Percentiles rank a stretch among this genome's conserved stretches.
Conservation (phyloP, 2,329 filamentous ascomycete genomes). For the Karstenula rhodostoma region DNA sequence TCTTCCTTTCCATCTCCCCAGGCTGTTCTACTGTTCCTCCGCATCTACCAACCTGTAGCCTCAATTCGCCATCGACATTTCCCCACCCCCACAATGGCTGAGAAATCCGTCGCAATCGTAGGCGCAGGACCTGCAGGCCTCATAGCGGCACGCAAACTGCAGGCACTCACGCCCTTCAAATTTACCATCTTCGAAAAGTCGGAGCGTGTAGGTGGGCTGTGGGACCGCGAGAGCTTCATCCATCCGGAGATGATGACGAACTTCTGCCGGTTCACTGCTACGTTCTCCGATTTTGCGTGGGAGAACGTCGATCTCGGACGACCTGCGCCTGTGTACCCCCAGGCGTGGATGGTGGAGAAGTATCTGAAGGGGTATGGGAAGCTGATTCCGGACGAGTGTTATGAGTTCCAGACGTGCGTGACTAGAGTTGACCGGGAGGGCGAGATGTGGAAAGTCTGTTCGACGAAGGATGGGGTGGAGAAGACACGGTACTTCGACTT, state of each 20-base stretch:
- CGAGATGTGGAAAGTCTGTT: background rate
- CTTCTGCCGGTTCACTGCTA: constrained; percentile 75
- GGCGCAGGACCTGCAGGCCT: constrained; percentile 51
- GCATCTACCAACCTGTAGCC: background rate
- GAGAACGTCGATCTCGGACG: constrained; percentile 49
- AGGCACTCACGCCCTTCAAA: constrained; percentile 66
- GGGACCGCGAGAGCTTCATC: constrained; percentile 56
- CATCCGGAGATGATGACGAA: constrained; percentile 68
- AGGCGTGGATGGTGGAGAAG: constrained; percentile 74
- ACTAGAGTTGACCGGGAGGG: constrained; percentile 21
- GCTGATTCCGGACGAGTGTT: constrained; percentile 62
- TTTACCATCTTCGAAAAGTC: constrained; percentile 75
- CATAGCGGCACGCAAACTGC: constrained; percentile 66
- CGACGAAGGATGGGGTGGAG: background rate
- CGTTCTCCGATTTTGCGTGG: constrained; percentile 72
- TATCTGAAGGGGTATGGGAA: constrained; percentile 72
- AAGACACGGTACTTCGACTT: constrained; percentile 64
- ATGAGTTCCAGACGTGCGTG: constrained; percentile 55
- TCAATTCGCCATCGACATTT: background rate
- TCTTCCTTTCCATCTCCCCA: background rate
- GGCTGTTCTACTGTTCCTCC: background rate
- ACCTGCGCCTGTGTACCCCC: constrained; percentile 69
- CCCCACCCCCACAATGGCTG: background rate
- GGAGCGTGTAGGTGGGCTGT: constrained; percentile 73
- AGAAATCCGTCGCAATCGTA: constrained; percentile 44